Evolutionary conservation across 2,329 filamentous ascomycete genomes (phyloP).

Genomic region (Dryadomyces sulphureus): DNA sequence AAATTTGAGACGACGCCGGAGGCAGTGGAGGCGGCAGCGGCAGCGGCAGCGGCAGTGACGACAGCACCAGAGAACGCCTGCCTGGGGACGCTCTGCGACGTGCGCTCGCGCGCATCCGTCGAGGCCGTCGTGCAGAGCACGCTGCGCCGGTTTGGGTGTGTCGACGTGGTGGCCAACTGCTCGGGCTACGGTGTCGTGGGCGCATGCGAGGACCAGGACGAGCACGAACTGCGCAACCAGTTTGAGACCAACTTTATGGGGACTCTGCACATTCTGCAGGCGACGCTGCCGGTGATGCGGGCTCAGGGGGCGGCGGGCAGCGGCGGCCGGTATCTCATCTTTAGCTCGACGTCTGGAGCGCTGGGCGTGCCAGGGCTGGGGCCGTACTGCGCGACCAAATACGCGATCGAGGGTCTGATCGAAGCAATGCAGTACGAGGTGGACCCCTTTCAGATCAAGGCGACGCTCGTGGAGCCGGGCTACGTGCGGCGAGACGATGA

Average conservation of each 20-base stretch:
- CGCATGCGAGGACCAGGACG: conserved; percentile 91
- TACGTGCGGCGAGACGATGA: conserved; percentile 71
- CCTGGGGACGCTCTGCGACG: conserved; percentile 75
- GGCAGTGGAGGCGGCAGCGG: conserved; percentile 53
- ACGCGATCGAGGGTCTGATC: conserved; percentile 87
- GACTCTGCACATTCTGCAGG: conserved; percentile 81
- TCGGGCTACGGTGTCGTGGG: conserved; percentile 93
- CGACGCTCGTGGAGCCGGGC: conserved; percentile 82
- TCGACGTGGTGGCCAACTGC: conserved; percentile 87
- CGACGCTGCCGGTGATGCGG: conserved; percentile 77
- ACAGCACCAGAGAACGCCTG: conserved; percentile 28
- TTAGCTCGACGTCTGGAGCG: conserved; percentile 82
- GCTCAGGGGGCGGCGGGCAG: conserved; percentile 29
- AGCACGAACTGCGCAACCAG: conserved; percentile 85
- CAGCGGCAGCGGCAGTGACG: conserved; percentile 10
- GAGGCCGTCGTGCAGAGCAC: conserved; percentile 53
- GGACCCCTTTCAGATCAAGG: conserved; percentile 81
- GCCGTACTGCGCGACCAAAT: conserved; percentile 93
- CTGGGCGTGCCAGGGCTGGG: conserved; percentile 88
- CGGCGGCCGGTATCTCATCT: conserved; percentile 77
- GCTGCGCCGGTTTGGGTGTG: conserved; percentile 59
- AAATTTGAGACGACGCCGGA: conserved; percentile 60
- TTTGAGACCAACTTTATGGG: conserved; percentile 98
- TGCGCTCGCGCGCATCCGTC: conserved; percentile 69
- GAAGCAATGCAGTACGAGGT: conserved; percentile 96